Percentiles rank a stretch among this genome's conserved stretches.
Evolutionary conservation across 768 basidiomycete species (phyloP).

Genomic region (Pholiota microspora): DNA sequence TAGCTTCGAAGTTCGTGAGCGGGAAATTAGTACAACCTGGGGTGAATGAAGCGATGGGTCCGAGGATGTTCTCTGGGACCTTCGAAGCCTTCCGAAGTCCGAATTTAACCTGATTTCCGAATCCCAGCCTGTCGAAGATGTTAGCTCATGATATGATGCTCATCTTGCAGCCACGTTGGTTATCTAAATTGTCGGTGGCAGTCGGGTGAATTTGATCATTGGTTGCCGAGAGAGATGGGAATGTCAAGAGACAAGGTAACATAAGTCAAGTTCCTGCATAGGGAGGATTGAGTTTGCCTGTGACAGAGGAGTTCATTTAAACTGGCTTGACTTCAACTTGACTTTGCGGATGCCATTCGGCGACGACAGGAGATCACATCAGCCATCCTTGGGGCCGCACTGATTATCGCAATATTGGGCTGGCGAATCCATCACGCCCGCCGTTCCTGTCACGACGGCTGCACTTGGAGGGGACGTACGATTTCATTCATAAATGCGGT

Average conservation of each 20-base stretch:
- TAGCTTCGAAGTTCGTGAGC: background rate
- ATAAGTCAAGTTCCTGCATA: background rate
- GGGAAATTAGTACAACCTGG: background rate
- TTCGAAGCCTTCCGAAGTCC: slow-evolving; percentile 5
- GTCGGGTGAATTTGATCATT: slow-evolving; percentile 15
- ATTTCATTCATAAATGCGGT: background rate
- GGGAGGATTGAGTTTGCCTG: background rate
- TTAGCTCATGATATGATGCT: slow-evolving; percentile 3
- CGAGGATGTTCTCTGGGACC: background rate
- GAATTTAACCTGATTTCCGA: slow-evolving; percentile 3
- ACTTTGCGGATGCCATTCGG: background rate
- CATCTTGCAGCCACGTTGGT: slow-evolving; percentile 15
- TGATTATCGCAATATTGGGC: background rate
- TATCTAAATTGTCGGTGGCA: slow-evolving; percentile 18
- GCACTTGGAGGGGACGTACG: background rate
- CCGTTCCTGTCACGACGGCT: slow-evolving; percentile 2
- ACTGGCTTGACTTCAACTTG: background rate
- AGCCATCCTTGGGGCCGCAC: background rate
- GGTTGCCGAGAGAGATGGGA: slow-evolving; percentile 15
- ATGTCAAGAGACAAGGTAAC: background rate
- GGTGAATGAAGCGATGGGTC: background rate
- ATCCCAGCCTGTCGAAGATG: background rate
- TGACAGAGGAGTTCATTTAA: slow-evolving; percentile 7
- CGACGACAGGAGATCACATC: background rate
- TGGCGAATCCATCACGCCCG: background rate